Percentiles rank a stretch among this genome's conserved stretches.
phyloP scores from a whole-genome alignment of 768 basidiomycete species.

The Lentinula boryana region DNA sequence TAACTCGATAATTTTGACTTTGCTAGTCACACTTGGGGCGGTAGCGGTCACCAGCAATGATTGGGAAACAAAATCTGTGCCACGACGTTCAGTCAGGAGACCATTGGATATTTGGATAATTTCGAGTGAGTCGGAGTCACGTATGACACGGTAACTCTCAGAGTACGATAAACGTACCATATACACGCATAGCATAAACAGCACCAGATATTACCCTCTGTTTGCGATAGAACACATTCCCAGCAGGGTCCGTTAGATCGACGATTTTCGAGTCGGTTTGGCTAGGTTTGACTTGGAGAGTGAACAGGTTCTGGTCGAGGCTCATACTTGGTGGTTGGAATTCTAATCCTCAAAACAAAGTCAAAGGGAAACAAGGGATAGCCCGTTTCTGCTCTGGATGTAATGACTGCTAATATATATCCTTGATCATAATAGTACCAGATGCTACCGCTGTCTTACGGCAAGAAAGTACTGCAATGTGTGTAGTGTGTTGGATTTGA shows the following conservation, averaged over 20 bases:
- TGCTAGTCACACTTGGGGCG: conserved; percentile 58
- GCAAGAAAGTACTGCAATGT: no score
- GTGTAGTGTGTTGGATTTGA: no score
- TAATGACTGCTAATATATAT: no score
- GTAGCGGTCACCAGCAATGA: conserved; percentile 65
- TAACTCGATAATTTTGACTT: conserved; percentile 70
- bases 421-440: no score
- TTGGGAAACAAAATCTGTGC: conserved; percentile 63
- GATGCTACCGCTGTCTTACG: no score
- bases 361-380: no score
- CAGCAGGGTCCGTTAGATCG: conserved; percentile 63
- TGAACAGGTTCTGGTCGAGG: conserved; percentile 83
- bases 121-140: not conserved
- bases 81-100: no score
- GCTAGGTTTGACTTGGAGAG: conserved; percentile 58
- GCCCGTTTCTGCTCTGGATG: no score
- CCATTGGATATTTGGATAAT: not conserved
- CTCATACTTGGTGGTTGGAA: conserved; percentile 43
- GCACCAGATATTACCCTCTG: conserved; percentile 44
- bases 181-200: conserved; percentile 60
- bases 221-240: conserved; percentile 67
- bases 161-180: conserved; percentile 37
- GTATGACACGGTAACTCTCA: no score
- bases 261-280: conserved; percentile 53
- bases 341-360: no score